Percentiles rank a stretch among this genome's conserved stretches.
Evolutionary conservation across 257 asterid species (phyloP).

Genomic region (Ilex asprella): DNA sequence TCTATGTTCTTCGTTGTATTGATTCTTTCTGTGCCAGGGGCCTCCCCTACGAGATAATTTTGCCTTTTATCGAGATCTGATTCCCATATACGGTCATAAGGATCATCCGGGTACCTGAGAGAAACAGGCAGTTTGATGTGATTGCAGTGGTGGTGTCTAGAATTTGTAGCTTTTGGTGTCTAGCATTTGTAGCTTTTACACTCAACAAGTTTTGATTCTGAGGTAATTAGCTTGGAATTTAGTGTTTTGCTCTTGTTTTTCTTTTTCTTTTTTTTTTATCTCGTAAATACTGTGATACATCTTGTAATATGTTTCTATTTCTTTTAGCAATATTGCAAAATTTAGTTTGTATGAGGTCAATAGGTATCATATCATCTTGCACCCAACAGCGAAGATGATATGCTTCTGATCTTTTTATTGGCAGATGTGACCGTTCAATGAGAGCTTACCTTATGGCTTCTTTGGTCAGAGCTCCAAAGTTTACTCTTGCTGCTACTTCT

Average conservation of each 20-base stretch:
- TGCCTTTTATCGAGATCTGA: constrained; percentile 73
- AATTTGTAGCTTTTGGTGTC: not conserved
- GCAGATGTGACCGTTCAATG: not conserved
- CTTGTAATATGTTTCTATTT: too few species aligned
- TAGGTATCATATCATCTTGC: too few species aligned
- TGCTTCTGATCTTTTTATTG: too few species aligned
- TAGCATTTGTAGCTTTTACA: not conserved
- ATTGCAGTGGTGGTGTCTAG: not conserved
- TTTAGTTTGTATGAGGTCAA: too few species aligned
- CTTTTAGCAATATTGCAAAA: not conserved
- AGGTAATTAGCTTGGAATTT: not conserved
- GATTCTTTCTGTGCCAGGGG: constrained; percentile 83
- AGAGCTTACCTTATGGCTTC: constrained; percentile 52
- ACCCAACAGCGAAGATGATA: too few species aligned
- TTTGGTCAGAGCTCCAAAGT: constrained; percentile 68
- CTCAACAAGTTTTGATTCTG: not conserved
- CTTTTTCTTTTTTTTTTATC: too few species aligned
- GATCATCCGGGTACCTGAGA: constrained; percentile 88
- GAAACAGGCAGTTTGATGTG: constrained; percentile 7
- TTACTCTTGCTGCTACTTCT: constrained; percentile 69
- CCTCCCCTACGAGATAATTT: constrained; percentile 87
- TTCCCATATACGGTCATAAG: constrained; percentile 94
- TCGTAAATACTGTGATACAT: too few species aligned
- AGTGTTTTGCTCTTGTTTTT: too few species aligned
- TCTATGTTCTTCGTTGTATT: constrained; percentile 48